phyloP scores from a whole-genome alignment of 2,329 filamentous ascomycete genomes.

The Calonectria pseudoturangicola region DNA sequence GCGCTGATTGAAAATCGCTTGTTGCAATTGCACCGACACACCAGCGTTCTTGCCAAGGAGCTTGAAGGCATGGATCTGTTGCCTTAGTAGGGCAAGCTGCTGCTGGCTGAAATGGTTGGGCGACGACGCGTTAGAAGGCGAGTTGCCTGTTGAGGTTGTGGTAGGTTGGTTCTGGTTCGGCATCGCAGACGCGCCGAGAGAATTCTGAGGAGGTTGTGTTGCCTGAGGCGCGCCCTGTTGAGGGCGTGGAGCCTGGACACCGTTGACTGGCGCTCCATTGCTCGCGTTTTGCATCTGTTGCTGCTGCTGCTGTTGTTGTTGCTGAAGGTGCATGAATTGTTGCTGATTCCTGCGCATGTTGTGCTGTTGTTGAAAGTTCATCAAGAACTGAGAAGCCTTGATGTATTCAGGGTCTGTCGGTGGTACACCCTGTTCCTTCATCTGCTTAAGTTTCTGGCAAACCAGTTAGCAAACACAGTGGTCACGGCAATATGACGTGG shows the following conservation, averaged over 20 bases:
- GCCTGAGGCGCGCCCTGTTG: conserved; percentile 61
- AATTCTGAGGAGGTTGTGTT: conserved; percentile 57
- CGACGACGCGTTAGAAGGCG: conserved; percentile 56
- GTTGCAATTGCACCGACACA: conserved; percentile 85
- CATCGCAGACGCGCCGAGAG: conserved; percentile 63
- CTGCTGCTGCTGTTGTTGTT: conserved; percentile 69
- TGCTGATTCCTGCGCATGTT: conserved; percentile 71
- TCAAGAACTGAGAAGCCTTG: conserved; percentile 85
- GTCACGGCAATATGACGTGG: background rate
- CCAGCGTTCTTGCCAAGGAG: conserved; percentile 90
- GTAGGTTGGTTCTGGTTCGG: conserved; percentile 59
- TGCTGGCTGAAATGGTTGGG: conserved; percentile 82
- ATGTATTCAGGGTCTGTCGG: conserved; percentile 90
- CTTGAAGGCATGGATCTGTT: conserved; percentile 95
- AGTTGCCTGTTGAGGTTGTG: conserved; percentile 57
- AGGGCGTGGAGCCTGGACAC: conserved; percentile 63
- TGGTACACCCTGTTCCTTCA: conserved; percentile 90
- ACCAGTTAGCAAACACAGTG: conserved; percentile 45
- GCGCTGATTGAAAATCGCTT: conserved; percentile 86
- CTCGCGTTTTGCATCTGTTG: conserved; percentile 71
- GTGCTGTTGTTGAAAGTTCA: conserved; percentile 81
- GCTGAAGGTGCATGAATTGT: conserved; percentile 60
- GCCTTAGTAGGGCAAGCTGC: conserved; percentile 85
- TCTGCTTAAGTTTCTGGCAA: conserved; percentile 87
- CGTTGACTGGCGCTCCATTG: conserved; percentile 73